Evolutionary conservation across 164 flowering plant genomes (phyloP).

Genomic region (Vitis vinifera): DNA sequence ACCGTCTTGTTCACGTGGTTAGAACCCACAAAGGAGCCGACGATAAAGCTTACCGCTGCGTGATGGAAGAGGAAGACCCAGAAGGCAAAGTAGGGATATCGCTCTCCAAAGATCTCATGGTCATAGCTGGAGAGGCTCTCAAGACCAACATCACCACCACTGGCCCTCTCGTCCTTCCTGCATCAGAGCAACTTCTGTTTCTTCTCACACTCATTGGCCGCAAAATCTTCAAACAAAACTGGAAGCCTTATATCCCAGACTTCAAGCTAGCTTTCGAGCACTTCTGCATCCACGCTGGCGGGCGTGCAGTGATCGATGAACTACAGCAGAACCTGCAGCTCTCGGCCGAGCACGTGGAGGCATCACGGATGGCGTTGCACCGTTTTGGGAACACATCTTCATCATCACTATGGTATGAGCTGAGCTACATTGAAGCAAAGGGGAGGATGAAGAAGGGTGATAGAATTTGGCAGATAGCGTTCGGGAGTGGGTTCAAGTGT

Average conservation of each 20-base stretch:
- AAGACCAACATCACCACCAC: conserved; percentile 62
- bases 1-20: conserved; percentile 52
- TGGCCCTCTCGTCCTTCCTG: conserved; percentile 61
- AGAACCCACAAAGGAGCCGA: conserved; percentile 62
- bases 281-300: conserved; percentile 79
- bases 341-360: conserved; percentile 58
- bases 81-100: conserved; percentile 53
- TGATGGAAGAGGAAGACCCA: conserved; percentile 50
- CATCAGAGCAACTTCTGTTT: conserved; percentile 56
- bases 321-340: conserved; percentile 60
- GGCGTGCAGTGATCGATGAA: conserved; percentile 68
- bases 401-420: conserved; percentile 63
- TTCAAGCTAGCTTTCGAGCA: conserved; percentile 74
- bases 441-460: conserved; percentile 68
- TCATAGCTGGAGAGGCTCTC: conserved; percentile 64
- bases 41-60: conserved; percentile 54
- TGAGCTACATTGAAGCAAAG: conserved; percentile 59
- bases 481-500: conserved; percentile 71
- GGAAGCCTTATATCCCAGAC: conserved; percentile 68
- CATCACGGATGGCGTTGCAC: conserved; percentile 67
- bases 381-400: conserved; percentile 70
- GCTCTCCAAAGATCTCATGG: conserved; percentile 59
- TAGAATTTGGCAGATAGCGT: conserved; percentile 69
- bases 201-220: conserved; percentile 41
- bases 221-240: conserved; percentile 49